phyloP scores from a whole-genome alignment of 176 grass and related monocot species.

The Neostapfia colusana region DNA sequence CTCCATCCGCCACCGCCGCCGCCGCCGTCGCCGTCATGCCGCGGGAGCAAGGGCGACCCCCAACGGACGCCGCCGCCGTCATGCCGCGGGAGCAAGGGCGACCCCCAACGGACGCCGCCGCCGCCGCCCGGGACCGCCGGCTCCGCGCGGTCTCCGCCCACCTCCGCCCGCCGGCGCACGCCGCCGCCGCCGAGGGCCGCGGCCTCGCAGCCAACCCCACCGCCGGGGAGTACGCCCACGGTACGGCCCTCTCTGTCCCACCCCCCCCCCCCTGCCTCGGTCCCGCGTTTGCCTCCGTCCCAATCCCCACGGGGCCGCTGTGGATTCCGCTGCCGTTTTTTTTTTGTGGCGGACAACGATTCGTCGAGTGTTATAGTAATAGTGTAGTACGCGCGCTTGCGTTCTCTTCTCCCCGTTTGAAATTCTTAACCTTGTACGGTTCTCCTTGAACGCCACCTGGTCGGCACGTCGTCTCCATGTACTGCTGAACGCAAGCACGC shows the following conservation, averaged over 20 bases:
- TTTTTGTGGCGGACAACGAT: too few relatives aligned
- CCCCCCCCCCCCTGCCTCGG: neutral
- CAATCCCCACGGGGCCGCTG: too few relatives aligned
- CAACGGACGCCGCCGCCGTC: too few relatives aligned
- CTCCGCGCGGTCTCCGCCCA: conserved; percentile 63
- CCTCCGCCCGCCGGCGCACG: conserved; percentile 34
- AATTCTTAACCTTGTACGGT: neutral
- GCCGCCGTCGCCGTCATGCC: too few relatives aligned
- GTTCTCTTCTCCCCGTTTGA: neutral
- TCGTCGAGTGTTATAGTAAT: too few relatives aligned
- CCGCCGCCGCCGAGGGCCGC: neutral
- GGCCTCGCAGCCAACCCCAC: conserved; percentile 48
- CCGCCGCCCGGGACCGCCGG: conserved; percentile 59
- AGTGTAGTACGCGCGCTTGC: too few relatives aligned
- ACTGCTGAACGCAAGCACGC: too few relatives aligned
- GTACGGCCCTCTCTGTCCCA: conserved; percentile 19
- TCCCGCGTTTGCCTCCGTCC: neutral
- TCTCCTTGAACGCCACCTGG: neutral
- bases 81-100: conserved; percentile 3
- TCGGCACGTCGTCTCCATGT: neutral
- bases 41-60: conserved; percentile 1
- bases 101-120: conserved; percentile 53
- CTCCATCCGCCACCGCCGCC: too few relatives aligned
- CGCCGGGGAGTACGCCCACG: conserved; percentile 68
- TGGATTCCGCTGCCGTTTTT: neutral